Percentiles rank a stretch among this genome's conserved stretches.
These are phyloP conservation scores for Citrullus colocynthis DNA, from an alignment of 306 rosid species.

Conservation along the genomic window DNA sequence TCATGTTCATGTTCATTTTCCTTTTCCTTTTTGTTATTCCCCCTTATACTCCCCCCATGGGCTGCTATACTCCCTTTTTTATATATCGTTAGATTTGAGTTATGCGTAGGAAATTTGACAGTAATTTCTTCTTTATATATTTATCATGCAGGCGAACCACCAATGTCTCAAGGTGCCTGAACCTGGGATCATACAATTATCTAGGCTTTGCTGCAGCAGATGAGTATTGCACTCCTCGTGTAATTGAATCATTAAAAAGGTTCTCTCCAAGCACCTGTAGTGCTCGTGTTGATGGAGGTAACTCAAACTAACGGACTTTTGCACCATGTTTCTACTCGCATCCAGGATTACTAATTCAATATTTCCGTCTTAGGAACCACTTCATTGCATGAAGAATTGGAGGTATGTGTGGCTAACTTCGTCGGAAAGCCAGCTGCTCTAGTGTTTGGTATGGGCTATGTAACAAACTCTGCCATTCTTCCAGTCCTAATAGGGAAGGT, in stretches of 20 bases:
- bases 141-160: conserved; percentile 46
- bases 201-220: conserved; percentile 92
- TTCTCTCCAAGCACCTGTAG: conserved; percentile 90
- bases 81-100: background rate
- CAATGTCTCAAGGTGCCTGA: conserved; percentile 56
- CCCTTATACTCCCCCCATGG: background rate
- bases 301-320: background rate
- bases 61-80: background rate
- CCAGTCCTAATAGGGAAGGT: conserved; percentile 78
- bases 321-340: background rate
- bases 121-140: background rate
- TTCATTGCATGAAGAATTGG: conserved; percentile 50
- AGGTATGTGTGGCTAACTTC: conserved; percentile 55
- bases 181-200: conserved; percentile 90
- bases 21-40: background rate
- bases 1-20: conserved; percentile 4
- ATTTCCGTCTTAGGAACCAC: conserved; percentile 44
- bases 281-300: conserved; percentile 78
- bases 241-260: conserved; percentile 43
- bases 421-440: conserved; percentile 67
- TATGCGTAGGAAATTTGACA: background rate
- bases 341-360: background rate
- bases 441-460: conserved; percentile 91
- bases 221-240: conserved; percentile 90
- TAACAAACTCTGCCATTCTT: conserved; percentile 76